Evolutionary conservation across 73 alveolate species (phyloP).

Genomic region (Stentor roeselii): DNA sequence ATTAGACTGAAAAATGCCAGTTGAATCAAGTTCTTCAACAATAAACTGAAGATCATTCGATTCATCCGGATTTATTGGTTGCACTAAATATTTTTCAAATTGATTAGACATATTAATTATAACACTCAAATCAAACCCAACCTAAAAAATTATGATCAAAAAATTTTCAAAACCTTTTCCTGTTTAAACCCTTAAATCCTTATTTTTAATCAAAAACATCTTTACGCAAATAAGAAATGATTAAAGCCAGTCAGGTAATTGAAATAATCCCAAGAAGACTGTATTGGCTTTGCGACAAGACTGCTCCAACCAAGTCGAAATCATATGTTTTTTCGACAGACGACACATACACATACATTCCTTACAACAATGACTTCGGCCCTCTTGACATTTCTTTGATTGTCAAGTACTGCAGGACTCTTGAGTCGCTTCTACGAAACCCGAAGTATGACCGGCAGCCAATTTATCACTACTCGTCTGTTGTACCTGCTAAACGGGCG

Average conservation of each 20-base stretch:
- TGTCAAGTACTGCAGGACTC: slow-evolving; percentile 56
- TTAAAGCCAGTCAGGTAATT: slow-evolving; percentile 10
- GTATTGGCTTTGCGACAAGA: slow-evolving; percentile 79
- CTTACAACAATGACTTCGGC: slow-evolving; percentile 75
- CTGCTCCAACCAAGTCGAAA: slow-evolving; percentile 73
- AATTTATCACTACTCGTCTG: slow-evolving; percentile 38
- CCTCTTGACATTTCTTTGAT: slow-evolving; percentile 73
- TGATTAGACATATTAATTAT: too few relatives aligned
- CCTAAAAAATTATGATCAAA: background rate
- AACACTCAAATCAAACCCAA: too few relatives aligned
- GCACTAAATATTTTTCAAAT: too few relatives aligned
- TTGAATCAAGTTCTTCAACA: too few relatives aligned
- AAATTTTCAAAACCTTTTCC: background rate
- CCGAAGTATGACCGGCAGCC: slow-evolving; percentile 13
- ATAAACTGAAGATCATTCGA: too few relatives aligned
- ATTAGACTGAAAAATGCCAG: too few relatives aligned
- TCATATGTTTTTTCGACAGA: slow-evolving; percentile 91
- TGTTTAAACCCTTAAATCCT: background rate
- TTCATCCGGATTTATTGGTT: too few relatives aligned
- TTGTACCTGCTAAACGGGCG: slow-evolving; percentile 36
- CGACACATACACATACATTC: slow-evolving; percentile 46
- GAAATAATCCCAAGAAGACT: slow-evolving; percentile 57
- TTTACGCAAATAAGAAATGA: background rate
- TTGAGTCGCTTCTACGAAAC: slow-evolving; percentile 40
- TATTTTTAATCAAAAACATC: background rate